Percentiles rank a stretch among this genome's conserved stretches.
Evolutionary conservation across 2,329 filamentous ascomycete species (phyloP).

Genomic region (Rhynchosporium agropyri): DNA sequence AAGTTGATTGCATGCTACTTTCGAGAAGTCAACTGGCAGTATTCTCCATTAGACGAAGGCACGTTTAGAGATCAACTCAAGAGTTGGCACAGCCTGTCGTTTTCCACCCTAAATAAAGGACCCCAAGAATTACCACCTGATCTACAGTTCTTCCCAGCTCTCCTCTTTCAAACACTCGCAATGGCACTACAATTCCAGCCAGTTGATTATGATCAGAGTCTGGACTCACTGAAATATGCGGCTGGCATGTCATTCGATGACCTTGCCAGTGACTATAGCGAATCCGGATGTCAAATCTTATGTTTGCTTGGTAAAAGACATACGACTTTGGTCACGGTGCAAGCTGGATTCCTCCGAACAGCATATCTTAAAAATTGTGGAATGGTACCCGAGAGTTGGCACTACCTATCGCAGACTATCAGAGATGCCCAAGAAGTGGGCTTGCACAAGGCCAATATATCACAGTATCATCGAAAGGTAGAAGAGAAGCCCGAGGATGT

Average conservation of each 20-base stretch:
- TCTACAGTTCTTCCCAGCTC: constrained; percentile 59
- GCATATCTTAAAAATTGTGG: constrained; percentile 61
- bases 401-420: constrained; percentile 55
- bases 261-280: constrained; percentile 62
- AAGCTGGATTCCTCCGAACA: constrained; percentile 59
- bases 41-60: constrained; percentile 57
- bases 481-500: constrained; percentile 51
- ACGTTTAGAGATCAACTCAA: constrained; percentile 54
- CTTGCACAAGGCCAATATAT: constrained; percentile 52
- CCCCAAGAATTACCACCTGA: constrained; percentile 54
- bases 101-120: constrained; percentile 52
- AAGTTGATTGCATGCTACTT: constrained; percentile 59
- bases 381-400: constrained; percentile 56
- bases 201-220: constrained; percentile 50
- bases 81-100: constrained; percentile 58
- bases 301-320: constrained; percentile 59
- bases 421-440: constrained; percentile 65
- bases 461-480: constrained; percentile 50
- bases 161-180: constrained; percentile 62
- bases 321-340: constrained; percentile 58
- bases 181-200: constrained; percentile 57
- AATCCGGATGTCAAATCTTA: constrained; percentile 57
- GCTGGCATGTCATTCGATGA: constrained; percentile 63
- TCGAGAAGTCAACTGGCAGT: constrained; percentile 61
- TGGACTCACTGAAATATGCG: constrained; percentile 61